Evolutionary conservation across 805 yeast species (phyloP).

Genomic region (Yarrowia keelungensis): DNA sequence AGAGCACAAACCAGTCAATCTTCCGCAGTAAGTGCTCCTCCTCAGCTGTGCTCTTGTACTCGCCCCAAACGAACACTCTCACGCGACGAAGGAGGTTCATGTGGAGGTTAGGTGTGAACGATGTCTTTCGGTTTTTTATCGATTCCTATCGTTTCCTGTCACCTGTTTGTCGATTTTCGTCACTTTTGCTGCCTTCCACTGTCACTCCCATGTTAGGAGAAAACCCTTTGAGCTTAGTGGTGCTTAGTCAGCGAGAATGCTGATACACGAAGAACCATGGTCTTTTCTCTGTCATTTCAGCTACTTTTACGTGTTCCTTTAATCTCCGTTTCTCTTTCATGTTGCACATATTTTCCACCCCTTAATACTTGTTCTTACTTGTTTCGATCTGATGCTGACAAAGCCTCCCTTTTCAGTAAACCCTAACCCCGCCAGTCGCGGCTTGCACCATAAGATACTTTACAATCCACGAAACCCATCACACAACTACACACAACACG

Average conservation of each 20-base stretch:
- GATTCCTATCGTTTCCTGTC: too few relatives aligned
- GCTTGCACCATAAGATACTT: slow-evolving; percentile 5
- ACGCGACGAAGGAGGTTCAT: not conserved
- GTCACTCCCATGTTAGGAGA: not conserved
- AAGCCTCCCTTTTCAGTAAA: not conserved
- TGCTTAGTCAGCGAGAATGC: too few relatives aligned
- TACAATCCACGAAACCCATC: slow-evolving; percentile 1
- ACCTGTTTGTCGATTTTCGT: too few relatives aligned
- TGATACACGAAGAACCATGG: too few relatives aligned
- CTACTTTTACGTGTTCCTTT: not conserved
- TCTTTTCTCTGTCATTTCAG: not conserved
- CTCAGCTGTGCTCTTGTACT: slow-evolving; percentile 38
- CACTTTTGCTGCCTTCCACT: too few relatives aligned
- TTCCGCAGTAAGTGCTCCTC: slow-evolving; percentile 50
- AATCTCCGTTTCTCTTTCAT: not conserved
- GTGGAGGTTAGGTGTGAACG: not conserved
- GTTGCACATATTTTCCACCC: not conserved
- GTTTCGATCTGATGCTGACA: too few relatives aligned
- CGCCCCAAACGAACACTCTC: slow-evolving; percentile 30
- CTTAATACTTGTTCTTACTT: not conserved
- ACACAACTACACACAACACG: slow-evolving; percentile 10
- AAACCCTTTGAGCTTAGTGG: slow-evolving; percentile 3
- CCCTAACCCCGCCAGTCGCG: slow-evolving; percentile 23
- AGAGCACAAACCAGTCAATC: slow-evolving; percentile 49
- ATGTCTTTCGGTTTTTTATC: too few relatives aligned